Conservation (phyloP, 1,284 basidiomycete species). For the Cutaneotrichosporon sp. region DNA sequence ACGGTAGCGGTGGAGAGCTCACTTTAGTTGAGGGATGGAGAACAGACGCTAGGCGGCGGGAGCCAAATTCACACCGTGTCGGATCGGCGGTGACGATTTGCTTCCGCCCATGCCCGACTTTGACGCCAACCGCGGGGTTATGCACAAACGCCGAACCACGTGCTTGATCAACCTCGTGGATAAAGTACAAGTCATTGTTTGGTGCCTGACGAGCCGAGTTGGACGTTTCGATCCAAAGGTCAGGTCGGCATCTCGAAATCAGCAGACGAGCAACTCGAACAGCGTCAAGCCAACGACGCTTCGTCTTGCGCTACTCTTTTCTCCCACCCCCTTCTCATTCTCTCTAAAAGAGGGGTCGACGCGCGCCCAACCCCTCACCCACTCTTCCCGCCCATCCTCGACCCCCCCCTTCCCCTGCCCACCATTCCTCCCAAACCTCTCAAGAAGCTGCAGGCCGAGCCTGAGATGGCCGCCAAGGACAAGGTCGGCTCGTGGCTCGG, state of each 20-base stretch:
- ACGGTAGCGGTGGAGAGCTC: no score
- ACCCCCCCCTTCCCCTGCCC: background rate
- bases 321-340: background rate
- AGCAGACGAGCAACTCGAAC: background rate
- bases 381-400: background rate
- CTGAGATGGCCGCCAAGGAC: conserved; percentile 41
- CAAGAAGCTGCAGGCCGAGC: conserved; percentile 45
- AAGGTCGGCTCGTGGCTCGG: conserved; percentile 54
- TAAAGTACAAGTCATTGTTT: background rate
- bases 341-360: conserved; percentile 2
- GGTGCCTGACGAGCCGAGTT: background rate
- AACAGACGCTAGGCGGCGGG: background rate
- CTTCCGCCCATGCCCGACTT: background rate
- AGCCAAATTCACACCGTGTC: no score
- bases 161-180: background rate
- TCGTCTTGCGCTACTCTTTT: background rate
- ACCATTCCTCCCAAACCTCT: conserved; percentile 23
- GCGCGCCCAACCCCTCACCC: background rate
- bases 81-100: background rate
- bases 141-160: background rate
- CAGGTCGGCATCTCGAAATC: background rate
- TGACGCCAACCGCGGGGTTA: background rate
- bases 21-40: background rate
- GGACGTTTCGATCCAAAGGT: background rate
- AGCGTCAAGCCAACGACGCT: background rate